Base-by-base conservation (phyloP, 2,329 filamentous ascomycete genomes). In the Fusarium phyllophilum region DNA sequence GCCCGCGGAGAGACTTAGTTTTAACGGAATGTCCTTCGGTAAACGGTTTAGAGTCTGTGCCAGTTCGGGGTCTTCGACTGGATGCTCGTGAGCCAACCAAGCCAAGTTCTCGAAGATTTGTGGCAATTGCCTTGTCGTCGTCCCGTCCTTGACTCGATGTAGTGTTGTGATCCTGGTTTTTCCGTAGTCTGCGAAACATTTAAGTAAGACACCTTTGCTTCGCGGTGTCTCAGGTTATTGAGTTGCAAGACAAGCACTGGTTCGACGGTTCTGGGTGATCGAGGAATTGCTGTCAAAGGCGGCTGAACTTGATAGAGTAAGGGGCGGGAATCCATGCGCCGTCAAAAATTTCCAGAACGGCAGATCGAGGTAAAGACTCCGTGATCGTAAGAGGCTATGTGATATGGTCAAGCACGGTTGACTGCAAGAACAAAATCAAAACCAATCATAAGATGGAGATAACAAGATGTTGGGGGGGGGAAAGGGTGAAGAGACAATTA, bases 161-260 rank as follows among this genome's bases (percentile, higher is more conserved):
- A 56, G 68, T 62, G 65, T 75, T 75, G 71, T 78, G 74, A 64
- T 77, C 73, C 64, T 80, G 76, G 55, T 75, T 80, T 75, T 80
- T 80, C 62, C 79, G 78, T 62, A 75, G 78, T 75, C 81, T 81
- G 76, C 77, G 79, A 74, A 84, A 84, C 82, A 84, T 84, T 79
- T 82, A 82, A 74, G 72, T 67, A 66, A 45, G 64, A 77, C 75
- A 70, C 70, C 69, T 48, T 64, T 66, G 70, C 68, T 51, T 55
- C 54, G 63, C 49, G 62, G 63, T 70, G 60, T 71, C 56, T 65
- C 51, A 38, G 36, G 55, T 45, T 39, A 64, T 58, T 48, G 34
- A 33, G 61, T 33, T 67, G 64, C 56, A 26, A 44, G 48, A 29
- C 36, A 31, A 61, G 64, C 64, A 64, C 60, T 49, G 44, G 12